Percentiles rank a stretch among this genome's conserved stretches.
Evolutionary conservation across 2,329 filamentous ascomycete genomes (phyloP).

Genomic region (Scedosporium apiospermum): DNA sequence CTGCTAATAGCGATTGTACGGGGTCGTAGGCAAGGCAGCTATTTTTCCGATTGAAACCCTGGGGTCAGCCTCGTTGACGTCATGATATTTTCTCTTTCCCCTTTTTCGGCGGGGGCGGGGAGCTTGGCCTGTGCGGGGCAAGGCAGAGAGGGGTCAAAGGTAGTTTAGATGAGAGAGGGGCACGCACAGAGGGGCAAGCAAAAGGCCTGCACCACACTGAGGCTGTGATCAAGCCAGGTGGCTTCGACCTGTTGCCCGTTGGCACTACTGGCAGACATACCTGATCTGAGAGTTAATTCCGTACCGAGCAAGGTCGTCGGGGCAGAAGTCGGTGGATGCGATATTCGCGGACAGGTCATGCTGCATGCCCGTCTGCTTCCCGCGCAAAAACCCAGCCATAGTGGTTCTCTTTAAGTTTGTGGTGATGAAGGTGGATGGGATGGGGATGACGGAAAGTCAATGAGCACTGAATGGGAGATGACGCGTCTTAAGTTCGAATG

Average conservation of each 20-base stretch:
- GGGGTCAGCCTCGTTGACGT: constrained; percentile 5
- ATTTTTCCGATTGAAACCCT: constrained; percentile 5
- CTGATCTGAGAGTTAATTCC: constrained; percentile 71
- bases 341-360: constrained; percentile 82
- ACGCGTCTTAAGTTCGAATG: neutral
- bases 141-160: neutral
- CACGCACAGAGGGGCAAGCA: neutral
- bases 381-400: constrained; percentile 83
- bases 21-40: constrained; percentile 87
- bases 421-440: neutral
- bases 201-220: too few relatives aligned
- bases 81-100: neutral
- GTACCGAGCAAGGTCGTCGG: constrained; percentile 76
- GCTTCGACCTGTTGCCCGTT: neutral
- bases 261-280: constrained; percentile 22
- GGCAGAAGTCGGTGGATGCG: constrained; percentile 64
- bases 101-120: neutral
- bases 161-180: constrained; percentile 2
- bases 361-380: constrained; percentile 88
- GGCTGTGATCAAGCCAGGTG: neutral
- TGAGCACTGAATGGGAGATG: neutral
- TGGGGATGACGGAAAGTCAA: neutral
- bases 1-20: constrained; percentile 82
- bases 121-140: neutral
- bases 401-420: constrained; percentile 8